phyloP scores from a whole-genome alignment of 2,329 filamentous ascomycete genomes.

The Trichoderma sp. region DNA sequence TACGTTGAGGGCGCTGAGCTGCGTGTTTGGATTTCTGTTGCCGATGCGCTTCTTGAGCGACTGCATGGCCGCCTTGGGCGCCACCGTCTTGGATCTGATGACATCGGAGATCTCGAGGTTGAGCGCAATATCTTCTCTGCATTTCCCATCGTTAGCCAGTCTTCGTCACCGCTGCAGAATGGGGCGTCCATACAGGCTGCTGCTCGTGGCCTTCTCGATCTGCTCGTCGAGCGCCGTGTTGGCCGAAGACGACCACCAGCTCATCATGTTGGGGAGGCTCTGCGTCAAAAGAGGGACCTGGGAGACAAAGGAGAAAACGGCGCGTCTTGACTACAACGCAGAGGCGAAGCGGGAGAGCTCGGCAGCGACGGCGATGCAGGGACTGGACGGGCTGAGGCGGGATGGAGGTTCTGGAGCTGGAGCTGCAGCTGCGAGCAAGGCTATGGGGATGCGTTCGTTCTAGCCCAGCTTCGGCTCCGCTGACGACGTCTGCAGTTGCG shows the following conservation, averaged over 20 bases:
- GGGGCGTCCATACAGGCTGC: constrained; percentile 71
- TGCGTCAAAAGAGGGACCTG: constrained; percentile 13
- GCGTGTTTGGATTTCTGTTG: constrained; percentile 96
- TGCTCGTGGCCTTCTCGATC: constrained; percentile 91
- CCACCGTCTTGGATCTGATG: constrained; percentile 95
- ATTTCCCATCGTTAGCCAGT: not conserved
- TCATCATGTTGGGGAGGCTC: constrained; percentile 63
- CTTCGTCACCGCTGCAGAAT: not conserved
- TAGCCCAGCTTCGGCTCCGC: constrained; percentile 13
- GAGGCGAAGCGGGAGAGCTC: constrained; percentile 1
- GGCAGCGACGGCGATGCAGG: constrained; percentile 12
- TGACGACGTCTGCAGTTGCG: constrained; percentile 26
- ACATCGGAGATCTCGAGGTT: constrained; percentile 98
- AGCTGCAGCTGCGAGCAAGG: constrained; percentile 15
- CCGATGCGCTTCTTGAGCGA: constrained; percentile 91
- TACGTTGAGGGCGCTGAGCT: constrained; percentile 92
- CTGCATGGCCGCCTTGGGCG: constrained; percentile 97
- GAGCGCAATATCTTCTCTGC: constrained; percentile 89
- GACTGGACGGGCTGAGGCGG: constrained; percentile 11
- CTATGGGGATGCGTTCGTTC: constrained; percentile 7
- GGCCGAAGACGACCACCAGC: constrained; percentile 92
- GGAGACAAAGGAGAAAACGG: not conserved
- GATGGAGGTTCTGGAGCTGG: constrained; percentile 1
- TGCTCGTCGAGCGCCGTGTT: constrained; percentile 94
- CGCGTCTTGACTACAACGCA: not conserved